Base-by-base conservation (phyloP, 805 yeast species). In the Starmerella apis region DNA sequence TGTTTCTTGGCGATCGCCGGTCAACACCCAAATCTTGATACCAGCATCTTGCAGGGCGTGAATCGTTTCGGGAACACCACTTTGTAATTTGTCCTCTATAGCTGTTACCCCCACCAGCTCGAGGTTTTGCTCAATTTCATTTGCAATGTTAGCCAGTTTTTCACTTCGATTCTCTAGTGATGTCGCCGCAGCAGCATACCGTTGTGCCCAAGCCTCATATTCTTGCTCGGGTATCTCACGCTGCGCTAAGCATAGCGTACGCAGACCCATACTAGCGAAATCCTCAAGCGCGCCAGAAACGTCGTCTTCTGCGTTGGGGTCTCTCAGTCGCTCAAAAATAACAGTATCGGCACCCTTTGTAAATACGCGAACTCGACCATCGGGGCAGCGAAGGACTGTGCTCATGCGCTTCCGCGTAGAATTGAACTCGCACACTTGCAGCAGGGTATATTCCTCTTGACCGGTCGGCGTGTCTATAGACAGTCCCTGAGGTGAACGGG, bases 291-390 rank as follows among this genome's bases (percentile, higher is more conserved):
- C 96, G 8, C 81, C 82, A 1, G 85, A 82, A 65, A 80, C 88
- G n/a, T 86, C 88, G 57, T 83, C 86, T 18, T 64, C 68, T 19
- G 73, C 72, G 0, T 79, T 73, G 4, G 53, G 51, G 36, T 56
- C 41, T 1, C 43, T 42, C 32, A 92, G 71, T 58, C 99, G 77
- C 65, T 88, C 96, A 56, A 90, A 68, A 52, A 92, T 87, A 1
- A 92, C 98, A 19, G 95, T 86, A 64, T 92, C 99, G 4, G 99
- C 99, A 62, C 99, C 99, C 65, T 92, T 92, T 63, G 95, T 87
- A 62, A 84, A 87, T 38, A 92, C 68, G 52, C 94, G 74, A 44
- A 92, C 85, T 16, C 80, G 71, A 0, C 96, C 96, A 70, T 92
- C 97, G 0, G 98, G 97, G 59, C 94, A 83, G 62, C 94, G 74